Conservation (phyloP, 1,284 basidiomycete genomes). For the Sporisorium scitamineum region DNA sequence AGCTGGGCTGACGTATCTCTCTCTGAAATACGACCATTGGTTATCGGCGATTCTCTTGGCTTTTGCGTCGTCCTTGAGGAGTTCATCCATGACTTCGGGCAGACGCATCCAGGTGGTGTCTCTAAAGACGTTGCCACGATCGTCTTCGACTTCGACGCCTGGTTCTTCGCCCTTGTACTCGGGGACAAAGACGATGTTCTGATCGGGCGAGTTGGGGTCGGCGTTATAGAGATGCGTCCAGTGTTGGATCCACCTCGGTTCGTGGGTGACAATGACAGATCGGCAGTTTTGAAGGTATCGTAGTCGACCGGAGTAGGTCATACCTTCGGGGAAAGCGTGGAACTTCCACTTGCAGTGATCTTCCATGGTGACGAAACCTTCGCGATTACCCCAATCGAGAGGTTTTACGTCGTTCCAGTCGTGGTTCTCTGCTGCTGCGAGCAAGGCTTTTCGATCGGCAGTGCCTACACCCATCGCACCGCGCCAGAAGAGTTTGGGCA, state of each 20-base stretch:
- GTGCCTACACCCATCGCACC: conserved; percentile 62
- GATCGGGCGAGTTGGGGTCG: conserved; percentile 57
- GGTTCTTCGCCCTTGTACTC: conserved; percentile 27
- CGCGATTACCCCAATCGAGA: conserved; percentile 50
- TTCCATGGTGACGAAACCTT: conserved; percentile 52
- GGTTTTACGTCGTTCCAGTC: conserved; percentile 59
- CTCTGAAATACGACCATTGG: conserved; percentile 60
- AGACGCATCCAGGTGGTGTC: conserved; percentile 59
- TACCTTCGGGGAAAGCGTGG: conserved; percentile 65
- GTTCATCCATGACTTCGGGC: conserved; percentile 60
- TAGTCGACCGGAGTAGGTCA: conserved; percentile 62
- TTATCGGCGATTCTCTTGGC: conserved; percentile 63
- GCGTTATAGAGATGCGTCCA: conserved; percentile 65
- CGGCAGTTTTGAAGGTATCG: conserved; percentile 65
- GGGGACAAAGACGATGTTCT: conserved; percentile 66
- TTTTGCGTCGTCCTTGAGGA: conserved; percentile 49
- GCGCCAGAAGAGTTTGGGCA: conserved; percentile 60
- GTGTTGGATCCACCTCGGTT: conserved; percentile 64
- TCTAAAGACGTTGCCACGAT: conserved; percentile 21
- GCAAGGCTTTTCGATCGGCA: conserved; percentile 55
- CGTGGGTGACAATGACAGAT: conserved; percentile 62
- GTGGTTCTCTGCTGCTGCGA: conserved; percentile 46
- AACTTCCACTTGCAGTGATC: conserved; percentile 67
- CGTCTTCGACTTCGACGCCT: conserved; percentile 49
- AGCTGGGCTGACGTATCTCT: conserved; percentile 57